Evolutionary conservation across 2,329 filamentous ascomycete genomes (phyloP).

Genomic region (Chalaropsis ovoidea): DNA sequence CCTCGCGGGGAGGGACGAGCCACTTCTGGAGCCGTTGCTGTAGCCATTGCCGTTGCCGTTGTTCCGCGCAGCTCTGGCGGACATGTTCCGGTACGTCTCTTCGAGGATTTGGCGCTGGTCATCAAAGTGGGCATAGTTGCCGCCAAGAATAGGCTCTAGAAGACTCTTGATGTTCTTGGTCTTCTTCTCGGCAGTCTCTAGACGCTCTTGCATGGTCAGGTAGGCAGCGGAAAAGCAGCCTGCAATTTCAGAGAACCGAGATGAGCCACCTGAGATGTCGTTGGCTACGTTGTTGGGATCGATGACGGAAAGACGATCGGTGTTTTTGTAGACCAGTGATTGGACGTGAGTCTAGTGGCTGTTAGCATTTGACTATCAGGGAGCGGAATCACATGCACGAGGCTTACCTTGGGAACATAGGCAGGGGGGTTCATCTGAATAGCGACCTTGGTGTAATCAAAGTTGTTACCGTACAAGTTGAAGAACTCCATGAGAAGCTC

Average conservation of each 20-base stretch:
- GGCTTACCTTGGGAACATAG: slow-evolving; percentile 63
- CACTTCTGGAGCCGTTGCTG: slow-evolving; percentile 1
- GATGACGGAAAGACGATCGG: slow-evolving; percentile 69
- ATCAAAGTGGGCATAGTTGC: slow-evolving; percentile 26
- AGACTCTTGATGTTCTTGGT: slow-evolving; percentile 23
- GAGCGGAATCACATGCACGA: not conserved
- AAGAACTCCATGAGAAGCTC: slow-evolving; percentile 80
- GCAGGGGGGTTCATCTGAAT: slow-evolving; percentile 67
- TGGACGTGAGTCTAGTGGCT: slow-evolving; percentile 36
- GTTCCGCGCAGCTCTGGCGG: not conserved
- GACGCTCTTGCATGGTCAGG: slow-evolving; percentile 43
- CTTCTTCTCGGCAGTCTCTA: slow-evolving; percentile 33
- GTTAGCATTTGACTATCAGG: slow-evolving; percentile 1
- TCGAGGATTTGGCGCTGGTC: slow-evolving; percentile 23
- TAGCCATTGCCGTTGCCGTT: not conserved
- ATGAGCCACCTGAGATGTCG: slow-evolving; percentile 82
- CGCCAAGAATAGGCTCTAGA: slow-evolving; percentile 26
- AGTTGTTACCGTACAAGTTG: slow-evolving; percentile 74
- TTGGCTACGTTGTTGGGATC: slow-evolving; percentile 80
- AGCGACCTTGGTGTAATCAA: slow-evolving; percentile 58
- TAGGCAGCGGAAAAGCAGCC: slow-evolving; percentile 59
- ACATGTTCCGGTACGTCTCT: slow-evolving; percentile 15
- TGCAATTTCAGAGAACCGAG: slow-evolving; percentile 57
- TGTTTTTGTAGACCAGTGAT: slow-evolving; percentile 47
- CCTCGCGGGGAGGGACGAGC: slow-evolving; percentile 19